Evolutionary conservation across 176 grass and related monocot species (phyloP), one percentile per base, ranked within the genome.

Genomic region (Carex cristatella): DNA sequence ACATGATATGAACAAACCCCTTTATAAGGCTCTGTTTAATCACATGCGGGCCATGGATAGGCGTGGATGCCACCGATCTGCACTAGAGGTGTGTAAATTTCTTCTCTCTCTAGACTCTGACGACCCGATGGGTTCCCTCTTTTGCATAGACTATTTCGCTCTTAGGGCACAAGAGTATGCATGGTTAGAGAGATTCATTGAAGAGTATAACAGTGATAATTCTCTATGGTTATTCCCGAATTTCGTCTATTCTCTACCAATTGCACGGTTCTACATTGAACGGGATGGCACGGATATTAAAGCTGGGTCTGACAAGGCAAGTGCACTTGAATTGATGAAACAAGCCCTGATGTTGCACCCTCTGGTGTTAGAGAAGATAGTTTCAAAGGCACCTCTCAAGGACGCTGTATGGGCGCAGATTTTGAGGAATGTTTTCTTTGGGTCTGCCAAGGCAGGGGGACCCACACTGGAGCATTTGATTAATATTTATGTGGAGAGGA

Each of bases 291-390:
- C 65, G 57, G 79, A 80, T 88, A 69, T 80, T 71, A 74, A 83
- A 77, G 58, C 60, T 0, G 19, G 82, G 60, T 62, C 75, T 80
- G 88, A 95, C 51, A 95, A 95, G 61, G 86, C 87, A 57, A 88
- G 91, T 79, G 89, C 93, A 75, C 61, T 87, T 86, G 96, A 99
- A 80, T 91, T 99, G 30, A 91, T 99, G 96, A 95, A 95, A 83
- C 96, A 99, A 89, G 93, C 96, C 40, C 84, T 98, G 80, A 98
- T 98, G 93, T 91, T 98, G 90, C 96, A 98, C 75, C 96, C 96
- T 82, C 66, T 86, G 42, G 93, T 98, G 78, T 87, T 95, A 73
- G 55, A 61, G 30, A 95, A 94, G 87, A 87, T 95, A 85, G 93
- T 98, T 84, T 88, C 87, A 35, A 98, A 95, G 89, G 91, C 91